A percentile compares a stretch with the other conserved stretches of the same genome.
phyloP scores from a whole-genome alignment of 176 grass and related monocot genomes.

The Aechmea fasciata region DNA sequence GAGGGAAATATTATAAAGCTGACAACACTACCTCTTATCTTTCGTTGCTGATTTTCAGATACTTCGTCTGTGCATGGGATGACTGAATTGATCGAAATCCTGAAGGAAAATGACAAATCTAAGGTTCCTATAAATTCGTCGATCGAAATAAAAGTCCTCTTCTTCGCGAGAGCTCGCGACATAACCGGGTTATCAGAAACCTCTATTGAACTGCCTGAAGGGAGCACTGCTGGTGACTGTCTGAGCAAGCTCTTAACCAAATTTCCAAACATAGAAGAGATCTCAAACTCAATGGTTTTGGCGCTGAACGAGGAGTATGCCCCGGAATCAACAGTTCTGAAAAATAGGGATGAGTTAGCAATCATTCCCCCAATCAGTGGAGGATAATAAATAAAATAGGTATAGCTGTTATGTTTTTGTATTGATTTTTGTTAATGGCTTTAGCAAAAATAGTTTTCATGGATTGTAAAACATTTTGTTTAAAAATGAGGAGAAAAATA shows the following conservation, averaged over 20 bases:
- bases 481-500: no score
- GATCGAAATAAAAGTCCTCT: constrained; percentile 59
- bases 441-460: no score
- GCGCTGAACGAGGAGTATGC: constrained; percentile 85
- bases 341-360: constrained; percentile 60
- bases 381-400: constrained; percentile 36
- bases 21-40: no score
- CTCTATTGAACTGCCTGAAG: constrained; percentile 36
- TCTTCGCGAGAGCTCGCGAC: constrained; percentile 81
- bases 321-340: constrained; percentile 44
- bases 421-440: neutral
- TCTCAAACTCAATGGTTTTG: constrained; percentile 65
- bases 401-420: neutral
- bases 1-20: no score
- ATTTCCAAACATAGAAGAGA: constrained; percentile 77
- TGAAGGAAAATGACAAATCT: neutral
- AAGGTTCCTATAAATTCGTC: neutral
- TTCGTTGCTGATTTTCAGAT: neutral
- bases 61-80: neutral
- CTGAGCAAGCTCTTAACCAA: constrained; percentile 36
- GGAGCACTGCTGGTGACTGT: constrained; percentile 61
- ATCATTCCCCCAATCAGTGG: constrained; percentile 90
- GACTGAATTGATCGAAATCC: neutral
- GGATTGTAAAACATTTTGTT: no score
- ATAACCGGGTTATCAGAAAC: constrained; percentile 45